Percentiles rank a stretch among this genome's conserved stretches.
phyloP scores from a whole-genome alignment of 2,329 filamentous ascomycete species.

The Talaromyces sp. region DNA sequence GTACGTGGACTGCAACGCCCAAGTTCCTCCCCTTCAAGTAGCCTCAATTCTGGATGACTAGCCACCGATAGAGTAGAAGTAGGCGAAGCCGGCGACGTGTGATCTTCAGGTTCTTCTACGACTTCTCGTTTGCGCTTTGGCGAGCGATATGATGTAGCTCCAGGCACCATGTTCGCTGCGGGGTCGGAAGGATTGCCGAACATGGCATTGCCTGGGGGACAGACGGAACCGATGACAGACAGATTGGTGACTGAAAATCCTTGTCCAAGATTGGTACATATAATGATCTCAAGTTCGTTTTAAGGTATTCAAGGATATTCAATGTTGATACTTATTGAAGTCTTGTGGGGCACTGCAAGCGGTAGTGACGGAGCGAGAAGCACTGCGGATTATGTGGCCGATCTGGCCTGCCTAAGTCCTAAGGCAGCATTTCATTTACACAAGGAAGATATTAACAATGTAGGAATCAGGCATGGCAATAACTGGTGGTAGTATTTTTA shows the following conservation, averaged over 20 bases:
- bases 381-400: background rate
- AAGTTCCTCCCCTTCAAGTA: slow-evolving; percentile 32
- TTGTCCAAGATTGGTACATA: background rate
- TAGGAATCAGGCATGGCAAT: background rate
- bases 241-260: background rate
- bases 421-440: background rate
- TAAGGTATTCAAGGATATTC: background rate
- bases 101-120: slow-evolving; percentile 28
- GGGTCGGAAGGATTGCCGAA: slow-evolving; percentile 22
- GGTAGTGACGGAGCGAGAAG: background rate
- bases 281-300: background rate
- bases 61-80: slow-evolving; percentile 30
- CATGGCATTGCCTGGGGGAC: background rate
- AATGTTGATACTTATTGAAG: background rate
- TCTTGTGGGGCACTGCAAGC: slow-evolving; percentile 3
- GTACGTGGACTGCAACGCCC: slow-evolving; percentile 38
- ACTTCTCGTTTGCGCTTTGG: slow-evolving; percentile 36
- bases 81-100: slow-evolving; percentile 31
- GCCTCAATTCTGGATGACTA: slow-evolving; percentile 30
- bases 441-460: background rate
- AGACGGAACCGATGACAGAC: background rate
- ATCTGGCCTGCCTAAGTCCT: background rate
- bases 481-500: slow-evolving; percentile 17
- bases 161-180: slow-evolving; percentile 30
- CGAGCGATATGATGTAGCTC: slow-evolving; percentile 28